Conservation (phyloP, 495 filamentous ascomycete genomes). For the Penicillium antarcticum region DNA sequence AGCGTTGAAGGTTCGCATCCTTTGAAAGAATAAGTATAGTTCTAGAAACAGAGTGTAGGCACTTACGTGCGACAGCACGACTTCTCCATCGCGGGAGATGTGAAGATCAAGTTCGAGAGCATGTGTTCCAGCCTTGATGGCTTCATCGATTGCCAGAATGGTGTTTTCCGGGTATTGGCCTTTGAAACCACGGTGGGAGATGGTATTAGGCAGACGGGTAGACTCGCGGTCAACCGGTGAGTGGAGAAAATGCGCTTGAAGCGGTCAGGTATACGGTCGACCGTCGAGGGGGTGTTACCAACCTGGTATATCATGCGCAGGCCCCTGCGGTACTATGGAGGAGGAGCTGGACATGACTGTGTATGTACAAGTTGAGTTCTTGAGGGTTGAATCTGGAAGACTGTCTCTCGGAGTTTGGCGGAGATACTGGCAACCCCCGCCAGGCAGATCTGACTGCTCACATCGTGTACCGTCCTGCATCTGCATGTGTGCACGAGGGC, state of each 20-base stretch:
- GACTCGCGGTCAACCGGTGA: constrained; percentile 1
- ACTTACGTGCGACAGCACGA: constrained; percentile 79
- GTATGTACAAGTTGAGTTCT: background rate
- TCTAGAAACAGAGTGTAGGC: background rate
- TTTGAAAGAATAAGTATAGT: constrained; percentile 30
- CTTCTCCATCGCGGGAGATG: constrained; percentile 74
- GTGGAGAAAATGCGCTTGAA: constrained; percentile 16
- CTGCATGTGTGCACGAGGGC: background rate
- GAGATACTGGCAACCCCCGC: constrained; percentile 4
- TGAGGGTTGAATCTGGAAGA: background rate
- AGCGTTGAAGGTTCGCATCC: constrained; percentile 73
- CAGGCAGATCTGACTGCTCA: background rate
- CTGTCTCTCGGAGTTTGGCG: constrained; percentile 12
- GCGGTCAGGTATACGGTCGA: background rate
- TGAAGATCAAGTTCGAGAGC: constrained; percentile 89
- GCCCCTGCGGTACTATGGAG: background rate
- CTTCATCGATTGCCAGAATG: constrained; percentile 70
- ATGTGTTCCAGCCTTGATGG: constrained; percentile 68
- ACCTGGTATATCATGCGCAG: constrained; percentile 5
- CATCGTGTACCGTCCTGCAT: too few relatives aligned
- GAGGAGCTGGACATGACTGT: background rate
- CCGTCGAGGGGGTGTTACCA: background rate
- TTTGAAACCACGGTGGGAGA: constrained; percentile 86
- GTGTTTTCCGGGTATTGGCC: constrained; percentile 81
- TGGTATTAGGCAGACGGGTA: constrained; percentile 58